Base-by-base conservation (phyloP, 2,329 filamentous ascomycete species). In the Plectosphaerella plurivora region DNA sequence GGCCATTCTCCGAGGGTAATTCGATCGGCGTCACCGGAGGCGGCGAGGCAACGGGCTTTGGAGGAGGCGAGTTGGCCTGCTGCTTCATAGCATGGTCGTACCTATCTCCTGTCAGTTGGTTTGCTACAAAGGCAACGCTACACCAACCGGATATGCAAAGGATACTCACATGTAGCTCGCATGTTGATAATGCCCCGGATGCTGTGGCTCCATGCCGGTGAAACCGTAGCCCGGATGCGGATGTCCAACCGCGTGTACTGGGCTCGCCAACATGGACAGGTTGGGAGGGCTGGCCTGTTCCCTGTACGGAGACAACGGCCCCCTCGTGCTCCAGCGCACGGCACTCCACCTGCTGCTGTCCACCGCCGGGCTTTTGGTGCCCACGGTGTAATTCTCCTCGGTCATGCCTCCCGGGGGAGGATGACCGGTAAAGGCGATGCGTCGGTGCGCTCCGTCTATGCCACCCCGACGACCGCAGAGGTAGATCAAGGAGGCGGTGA, bases 401-500 rank as follows among this genome's bases (percentile, higher is more conserved):
- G 60, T 55, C 57, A 69, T 62, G 3, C 28, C 28, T 12, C 8
- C 28, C 5, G 16, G 10, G 3, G 55, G 51, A 50, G 64, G 49
- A n/a, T 53, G 39, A 35, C 16, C 35, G 37, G 41, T 22, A 16
- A 55, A 33, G 7, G 54, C 56, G 52, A 61, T 63, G 54, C 57
- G 62, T 47, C 63, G 62, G 52, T 71, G 72, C 2, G 68, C 65
- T 46, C 65, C 67, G 28, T 70, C 62, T 45, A 69, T 61, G 3
- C 70, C 70, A 22, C 70, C 67, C 9, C 66, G 65, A 46, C 74
- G 66, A 15, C 76, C 74, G 50, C 72, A 78, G 45, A 79, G 59
- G 49, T 77, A 79, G 49, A 83, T 59, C 6, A 83, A 60, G 0
- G 64, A 69, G 9, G 74, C 68, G 10, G 71, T 74, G 1, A 76